Evolutionary conservation across 306 rosid species (phyloP).

Genomic region (Rubus idaeus): DNA sequence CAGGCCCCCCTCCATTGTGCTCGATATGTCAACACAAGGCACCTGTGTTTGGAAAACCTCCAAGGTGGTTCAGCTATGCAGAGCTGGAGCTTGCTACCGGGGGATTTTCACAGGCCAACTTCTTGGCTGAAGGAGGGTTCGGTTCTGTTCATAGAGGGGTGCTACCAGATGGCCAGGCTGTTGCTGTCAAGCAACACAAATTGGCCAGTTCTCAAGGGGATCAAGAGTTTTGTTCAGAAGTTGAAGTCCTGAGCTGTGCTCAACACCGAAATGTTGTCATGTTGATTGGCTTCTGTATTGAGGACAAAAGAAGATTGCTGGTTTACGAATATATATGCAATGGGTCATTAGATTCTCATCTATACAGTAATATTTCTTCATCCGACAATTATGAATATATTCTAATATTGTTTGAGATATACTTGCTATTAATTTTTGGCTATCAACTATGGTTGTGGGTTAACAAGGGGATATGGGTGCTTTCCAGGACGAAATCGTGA

Average conservation of each 20-base stretch:
- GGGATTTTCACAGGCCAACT: slow-evolving; percentile 93
- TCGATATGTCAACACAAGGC: slow-evolving; percentile 99
- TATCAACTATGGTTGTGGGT: slow-evolving; percentile 23
- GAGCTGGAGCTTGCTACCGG: slow-evolving; percentile 96
- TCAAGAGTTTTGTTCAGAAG: slow-evolving; percentile 92
- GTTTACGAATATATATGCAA: slow-evolving; percentile 98
- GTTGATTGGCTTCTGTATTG: slow-evolving; percentile 96
- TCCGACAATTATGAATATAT: not conserved
- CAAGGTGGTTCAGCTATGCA: slow-evolving; percentile 87
- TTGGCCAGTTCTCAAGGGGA: slow-evolving; percentile 99
- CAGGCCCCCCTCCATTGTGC: slow-evolving; percentile 92
- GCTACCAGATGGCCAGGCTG: slow-evolving; percentile 91
- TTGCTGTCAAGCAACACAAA: slow-evolving; percentile 98
- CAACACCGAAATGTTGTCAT: slow-evolving; percentile 97
- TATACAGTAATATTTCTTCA: slow-evolving; percentile 64
- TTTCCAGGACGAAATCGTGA: slow-evolving; percentile 65
- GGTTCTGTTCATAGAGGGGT: slow-evolving; percentile 98
- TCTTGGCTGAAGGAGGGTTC: slow-evolving; percentile 97
- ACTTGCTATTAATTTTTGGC: not conserved
- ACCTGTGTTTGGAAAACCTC: slow-evolving; percentile 97
- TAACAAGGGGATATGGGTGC: slow-evolving; percentile 24
- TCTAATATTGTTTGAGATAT: slow-evolving; percentile 9
- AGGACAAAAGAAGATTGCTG: slow-evolving; percentile 87
- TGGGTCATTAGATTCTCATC: slow-evolving; percentile 90
- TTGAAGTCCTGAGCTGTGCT: slow-evolving; percentile 98